Base-by-base conservation (phyloP, 192 early-diverging fungal genomes). In the Phycomyces blakesleeanus region DNA sequence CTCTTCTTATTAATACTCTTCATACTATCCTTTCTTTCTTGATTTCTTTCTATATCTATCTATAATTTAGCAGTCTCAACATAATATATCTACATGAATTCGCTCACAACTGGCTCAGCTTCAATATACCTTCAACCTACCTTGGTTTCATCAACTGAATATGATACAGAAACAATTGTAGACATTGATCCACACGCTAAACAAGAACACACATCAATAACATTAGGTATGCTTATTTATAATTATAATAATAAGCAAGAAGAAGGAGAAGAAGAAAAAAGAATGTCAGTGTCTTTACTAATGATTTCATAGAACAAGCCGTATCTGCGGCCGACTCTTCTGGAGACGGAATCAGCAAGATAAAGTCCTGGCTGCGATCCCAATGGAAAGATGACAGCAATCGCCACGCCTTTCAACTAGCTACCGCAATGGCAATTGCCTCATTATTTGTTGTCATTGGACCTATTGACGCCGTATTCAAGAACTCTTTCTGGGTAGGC, bases 401-500 rank as follows among this genome's bases (percentile, higher is more conserved):
- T 53, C 34, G 51, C 20, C 51, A 63, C 25, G 61, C 51, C 0
- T 63, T 63, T 53, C 61, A 63, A 12, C 51, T 63, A 25, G 34
- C 29, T 25, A 39, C 39, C 25, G 61, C 51, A 10, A 40, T 63
- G 15, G 39, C 39, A 10, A 54, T 63, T 40, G 25, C 61, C 10
- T 34, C 61, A 10, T 18, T 63, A 24, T 52, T 63, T 54, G 51
- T 63, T 3, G 38, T 63, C 7, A 53, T 63, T 15, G 21, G 53
- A 25, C 61, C 61, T 54, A 41, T 63, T 41, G 40, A 49, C 39
- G 15, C 15, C n/a, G n/a, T 54, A 41, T 63, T 63, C 37, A 49
- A 49, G 22, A 63, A 63, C 53, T 38, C 44, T 39, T 63, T 63
- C 24, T 63, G 61, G 61, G 51, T 63, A 20, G 61, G 61, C 51